Evolutionary conservation across 352 stramenopile genomes (phyloP).

Genomic region (Phytophthora uliginosa): DNA sequence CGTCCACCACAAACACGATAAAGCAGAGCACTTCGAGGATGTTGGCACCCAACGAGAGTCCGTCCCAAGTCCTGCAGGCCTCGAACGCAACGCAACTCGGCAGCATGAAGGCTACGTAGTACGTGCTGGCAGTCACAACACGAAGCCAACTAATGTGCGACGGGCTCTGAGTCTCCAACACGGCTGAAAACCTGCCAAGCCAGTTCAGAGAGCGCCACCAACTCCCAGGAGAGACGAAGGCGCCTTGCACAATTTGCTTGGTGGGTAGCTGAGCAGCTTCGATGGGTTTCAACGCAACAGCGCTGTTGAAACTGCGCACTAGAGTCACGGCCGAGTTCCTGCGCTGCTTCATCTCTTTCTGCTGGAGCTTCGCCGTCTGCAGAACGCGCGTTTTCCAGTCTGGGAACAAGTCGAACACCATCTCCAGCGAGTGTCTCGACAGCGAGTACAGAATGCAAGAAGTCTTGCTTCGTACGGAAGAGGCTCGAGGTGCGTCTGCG

Average conservation of each 20-base stretch:
- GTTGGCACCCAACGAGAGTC: constrained; percentile 34
- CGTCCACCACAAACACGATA: constrained; percentile 50
- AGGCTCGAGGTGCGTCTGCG: constrained; percentile 46
- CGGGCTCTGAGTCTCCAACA: constrained; percentile 50
- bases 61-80: constrained; percentile 43
- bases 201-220: constrained; percentile 3
- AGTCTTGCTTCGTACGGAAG: constrained; percentile 47
- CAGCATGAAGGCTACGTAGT: constrained; percentile 53
- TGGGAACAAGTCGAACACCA: constrained; percentile 63
- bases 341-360: constrained; percentile 32
- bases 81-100: constrained; percentile 69
- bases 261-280: neutral
- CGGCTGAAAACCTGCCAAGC: constrained; percentile 1
- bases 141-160: constrained; percentile 58
- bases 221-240: neutral
- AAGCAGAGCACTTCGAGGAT: constrained; percentile 50
- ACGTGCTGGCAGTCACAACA: constrained; percentile 43
- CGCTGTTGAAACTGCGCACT: constrained; percentile 1
- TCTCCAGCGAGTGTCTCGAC: constrained; percentile 52
- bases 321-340: neutral
- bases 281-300: neutral
- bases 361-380: constrained; percentile 52
- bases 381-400: constrained; percentile 63
- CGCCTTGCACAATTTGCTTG: neutral
- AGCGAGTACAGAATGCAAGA: constrained; percentile 65